Conservation (phyloP, 768 basidiomycete species). For the Agrocybe pediades region DNA sequence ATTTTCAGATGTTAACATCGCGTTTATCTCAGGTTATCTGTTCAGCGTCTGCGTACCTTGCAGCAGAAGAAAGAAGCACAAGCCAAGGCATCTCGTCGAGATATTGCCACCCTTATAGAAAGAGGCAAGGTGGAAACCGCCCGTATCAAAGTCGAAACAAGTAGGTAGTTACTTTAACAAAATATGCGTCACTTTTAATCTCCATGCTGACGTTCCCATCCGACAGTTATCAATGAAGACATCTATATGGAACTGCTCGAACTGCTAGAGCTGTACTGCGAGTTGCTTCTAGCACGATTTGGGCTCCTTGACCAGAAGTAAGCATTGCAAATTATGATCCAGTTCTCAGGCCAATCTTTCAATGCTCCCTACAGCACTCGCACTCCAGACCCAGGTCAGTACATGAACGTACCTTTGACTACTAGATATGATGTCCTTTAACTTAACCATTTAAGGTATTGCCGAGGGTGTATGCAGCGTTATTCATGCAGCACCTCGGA, state of each 20-base stretch:
- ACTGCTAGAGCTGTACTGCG: slow-evolving; percentile 91
- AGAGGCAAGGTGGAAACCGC: slow-evolving; percentile 84
- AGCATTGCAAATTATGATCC: slow-evolving; percentile 24
- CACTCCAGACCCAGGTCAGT: slow-evolving; percentile 79
- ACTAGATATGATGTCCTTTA: not conserved
- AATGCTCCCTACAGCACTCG: slow-evolving; percentile 47
- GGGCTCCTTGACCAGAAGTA: slow-evolving; percentile 89
- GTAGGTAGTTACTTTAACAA: slow-evolving; percentile 42
- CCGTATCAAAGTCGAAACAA: slow-evolving; percentile 80
- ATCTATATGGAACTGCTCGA: slow-evolving; percentile 88
- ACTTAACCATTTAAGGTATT: slow-evolving; percentile 29
- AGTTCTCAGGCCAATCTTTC: too few relatives aligned
- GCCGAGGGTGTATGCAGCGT: slow-evolving; percentile 86
- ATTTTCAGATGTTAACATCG: not conserved
- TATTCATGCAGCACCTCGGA: slow-evolving; percentile 89
- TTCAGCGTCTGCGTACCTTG: slow-evolving; percentile 81
- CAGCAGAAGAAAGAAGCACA: slow-evolving; percentile 94
- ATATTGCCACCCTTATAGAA: slow-evolving; percentile 81
- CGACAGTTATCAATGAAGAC: slow-evolving; percentile 86
- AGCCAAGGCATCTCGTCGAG: slow-evolving; percentile 65
- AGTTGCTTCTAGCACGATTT: slow-evolving; percentile 91
- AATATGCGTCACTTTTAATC: not conserved
- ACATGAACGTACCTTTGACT: not conserved
- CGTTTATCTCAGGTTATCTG: slow-evolving; percentile 59
- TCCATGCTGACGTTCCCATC: not conserved